Evolutionary conservation across 345 rosid genomes (phyloP).

Genomic region (Euclidium syriacum): DNA sequence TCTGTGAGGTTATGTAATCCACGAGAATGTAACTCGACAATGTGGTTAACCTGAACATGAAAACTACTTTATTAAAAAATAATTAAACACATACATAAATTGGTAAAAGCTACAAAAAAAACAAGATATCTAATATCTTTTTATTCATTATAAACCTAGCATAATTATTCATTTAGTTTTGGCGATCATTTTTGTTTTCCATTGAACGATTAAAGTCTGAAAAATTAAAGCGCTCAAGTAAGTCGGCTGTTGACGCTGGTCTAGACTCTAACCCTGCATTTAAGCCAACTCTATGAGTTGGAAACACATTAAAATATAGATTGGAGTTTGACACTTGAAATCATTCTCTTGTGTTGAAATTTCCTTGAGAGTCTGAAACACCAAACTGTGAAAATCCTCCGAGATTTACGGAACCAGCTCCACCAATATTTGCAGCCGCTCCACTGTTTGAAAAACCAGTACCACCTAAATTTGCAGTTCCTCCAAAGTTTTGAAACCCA

Average conservation of each 20-base stretch:
- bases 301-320: background rate
- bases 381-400: background rate
- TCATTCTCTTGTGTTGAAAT: background rate
- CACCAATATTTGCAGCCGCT: too few relatives aligned
- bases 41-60: background rate
- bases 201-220: background rate
- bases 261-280: too few relatives aligned
- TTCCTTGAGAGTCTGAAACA: background rate
- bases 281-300: background rate
- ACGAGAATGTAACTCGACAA: background rate
- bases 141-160: too few relatives aligned
- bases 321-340: background rate
- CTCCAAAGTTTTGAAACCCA: too few relatives aligned
- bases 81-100: too few relatives aligned
- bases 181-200: background rate
- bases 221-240: too few relatives aligned
- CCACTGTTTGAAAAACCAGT: too few relatives aligned
- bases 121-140: too few relatives aligned
- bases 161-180: background rate
- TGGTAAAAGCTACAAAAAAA: background rate
- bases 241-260: too few relatives aligned
- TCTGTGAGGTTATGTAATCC: background rate
- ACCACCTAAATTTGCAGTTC: too few relatives aligned
- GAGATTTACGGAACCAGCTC: too few relatives aligned
- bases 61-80: too few relatives aligned